Base-by-base conservation (phyloP, 495 filamentous ascomycete species). In the Penicillium bialowiezense region DNA sequence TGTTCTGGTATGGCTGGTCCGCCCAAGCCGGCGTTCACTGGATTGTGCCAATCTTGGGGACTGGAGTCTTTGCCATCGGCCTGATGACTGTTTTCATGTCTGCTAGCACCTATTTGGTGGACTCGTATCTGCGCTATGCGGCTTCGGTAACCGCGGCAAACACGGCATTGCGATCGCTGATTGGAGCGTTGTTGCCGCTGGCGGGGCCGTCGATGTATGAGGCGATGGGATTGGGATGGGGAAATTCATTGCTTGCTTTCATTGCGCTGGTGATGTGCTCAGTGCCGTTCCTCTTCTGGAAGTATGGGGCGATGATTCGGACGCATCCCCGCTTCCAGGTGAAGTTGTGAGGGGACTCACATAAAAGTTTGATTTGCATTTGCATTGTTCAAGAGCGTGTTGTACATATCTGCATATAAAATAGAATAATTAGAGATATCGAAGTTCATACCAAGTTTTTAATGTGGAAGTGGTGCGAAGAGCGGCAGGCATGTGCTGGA, bases 1-100 rank as follows among this genome's bases (percentile, higher is more conserved):
- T 89, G 19, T 89, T 91, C 65, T 89, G 86, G 86, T 74, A 86
- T 13, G 88, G 83, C 20, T 90, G 84, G 83, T 73, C 81, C 1
- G 78, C 84, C 0, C 56, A 74, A 1, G 41, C 58, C 0, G 54
- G 68, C 6, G 68, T 84, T 5, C 77, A 83, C 49, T 90, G 82
- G 73, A 81, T 85, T 38, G 78, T 87, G 12, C 87, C 87, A 0
- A 79, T 84, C 40, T 58, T 90, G 2, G 77, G 82, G 1, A 86
- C 85, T 0, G 63, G 85, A 5, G 73, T 80, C 0, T 88, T 90
- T 43, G 87, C 85, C 1, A 64, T 82, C 7, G 88, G 83, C 0
- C 83, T 86, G 54, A 58, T 68, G 75, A 17, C 63, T 1, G 59
- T 71, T 5, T 75, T 76, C 47, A 69, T 74, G 69, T 46, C 54